These are phyloP conservation scores for Naganishia onofrii DNA, from an alignment of 768 basidiomycete species.

Conservation along the genomic window DNA sequence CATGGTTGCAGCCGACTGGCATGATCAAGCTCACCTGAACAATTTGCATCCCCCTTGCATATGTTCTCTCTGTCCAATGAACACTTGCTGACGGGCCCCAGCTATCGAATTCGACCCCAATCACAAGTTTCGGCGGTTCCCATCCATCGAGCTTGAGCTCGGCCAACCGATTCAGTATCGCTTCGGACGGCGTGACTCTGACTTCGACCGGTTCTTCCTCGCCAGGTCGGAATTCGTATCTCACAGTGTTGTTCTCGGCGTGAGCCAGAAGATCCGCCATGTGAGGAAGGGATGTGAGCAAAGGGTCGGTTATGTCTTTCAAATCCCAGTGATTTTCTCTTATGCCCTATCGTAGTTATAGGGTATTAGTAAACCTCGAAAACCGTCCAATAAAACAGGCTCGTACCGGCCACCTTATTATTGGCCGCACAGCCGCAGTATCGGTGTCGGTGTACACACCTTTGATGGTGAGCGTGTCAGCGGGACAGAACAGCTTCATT, in stretches of 20 bases:
- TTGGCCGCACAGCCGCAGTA: slow-evolving; percentile 36
- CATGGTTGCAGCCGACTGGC: neutral
- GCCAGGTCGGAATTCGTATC: slow-evolving; percentile 16
- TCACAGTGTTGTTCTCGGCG: neutral
- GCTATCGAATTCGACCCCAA: slow-evolving; percentile 37
- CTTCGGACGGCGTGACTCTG: neutral
- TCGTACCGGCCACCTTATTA: slow-evolving; percentile 37
- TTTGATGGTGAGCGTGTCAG: neutral
- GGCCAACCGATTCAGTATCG: neutral
- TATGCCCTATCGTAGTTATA: no score
- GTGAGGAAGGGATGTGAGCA: neutral
- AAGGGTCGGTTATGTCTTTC: neutral
- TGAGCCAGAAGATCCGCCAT: neutral
- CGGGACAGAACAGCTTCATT: neutral
- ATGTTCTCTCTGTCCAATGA: slow-evolving; percentile 33
- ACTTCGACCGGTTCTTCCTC: neutral
- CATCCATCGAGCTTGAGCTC: slow-evolving; percentile 7
- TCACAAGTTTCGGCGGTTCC: slow-evolving; percentile 29
- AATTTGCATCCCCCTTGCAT: slow-evolving; percentile 38
- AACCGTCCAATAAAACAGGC: no score
- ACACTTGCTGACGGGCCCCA: neutral
- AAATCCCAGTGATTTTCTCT: neutral
- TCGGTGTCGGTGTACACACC: slow-evolving; percentile 41
- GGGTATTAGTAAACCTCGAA: no score
- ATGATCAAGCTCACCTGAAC: slow-evolving; percentile 25